Evolutionary conservation across 2,329 filamentous ascomycete species (phyloP), one percentile per base, ranked within the genome.

Genomic region (Cladophialophora chaetospira): DNA sequence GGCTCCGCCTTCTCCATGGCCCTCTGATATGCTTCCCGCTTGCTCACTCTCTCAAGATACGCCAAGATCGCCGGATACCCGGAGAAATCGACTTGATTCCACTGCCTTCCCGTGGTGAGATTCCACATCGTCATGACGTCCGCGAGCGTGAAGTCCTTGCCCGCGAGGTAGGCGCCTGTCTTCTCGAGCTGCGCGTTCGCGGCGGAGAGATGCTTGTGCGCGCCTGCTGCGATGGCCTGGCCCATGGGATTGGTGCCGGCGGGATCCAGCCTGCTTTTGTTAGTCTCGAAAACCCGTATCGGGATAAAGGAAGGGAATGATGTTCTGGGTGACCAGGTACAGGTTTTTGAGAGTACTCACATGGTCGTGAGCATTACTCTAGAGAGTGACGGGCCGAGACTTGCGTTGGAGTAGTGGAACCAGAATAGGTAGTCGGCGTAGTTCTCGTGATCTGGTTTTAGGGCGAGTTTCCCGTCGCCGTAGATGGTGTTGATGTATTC

Each of bases 391-490:
- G 76, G 70, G 62, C 73, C 70, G 3, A 82, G 71, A 1, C 68
- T 76, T 29, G 75, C 75, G 65, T 82, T 79, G 6, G 75, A 72
- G 67, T 78, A 86, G 67, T 87, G 82, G 65, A 83, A 81, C 83
- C 83, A 88, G 73, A 83, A 87, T 1, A 88, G 66, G 61, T 84
- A 88, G 48, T 84, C 77, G 2, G 82, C 72, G 61, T 85, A 88
- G 42, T 76, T 74, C 13, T 75, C 69, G 48, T 82, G 70, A 0
- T 68, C 63, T 0, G 80, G 78, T 0, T 64, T 46, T 0, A 84
- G 62, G 8, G 77, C 71, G 0, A 88, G 71, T 10, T 69, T 71
- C 4, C 82, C 82, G 4, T 69, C 72, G 26, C 73, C 82, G 62
- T 86, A 74, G 42, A 77, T 79, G 63, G 77, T 70, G 58, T 79